Evolutionary conservation across 495 filamentous ascomycete genomes (phyloP).

Genomic region (Annulohypoxylon nitens): DNA sequence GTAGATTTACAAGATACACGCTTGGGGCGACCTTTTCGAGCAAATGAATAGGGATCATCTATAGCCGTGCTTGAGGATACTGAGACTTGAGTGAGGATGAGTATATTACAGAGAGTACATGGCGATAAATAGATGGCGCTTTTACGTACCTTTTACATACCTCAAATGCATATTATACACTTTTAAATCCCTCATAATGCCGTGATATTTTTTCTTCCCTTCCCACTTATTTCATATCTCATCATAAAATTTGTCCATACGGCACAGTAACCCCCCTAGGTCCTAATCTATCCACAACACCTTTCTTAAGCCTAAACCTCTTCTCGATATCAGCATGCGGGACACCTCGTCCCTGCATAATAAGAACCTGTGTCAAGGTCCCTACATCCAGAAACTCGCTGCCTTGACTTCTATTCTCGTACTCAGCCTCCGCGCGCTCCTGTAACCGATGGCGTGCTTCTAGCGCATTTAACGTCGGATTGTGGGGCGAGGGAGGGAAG

Average conservation of each 20-base stretch:
- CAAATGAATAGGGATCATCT: conserved; percentile 4
- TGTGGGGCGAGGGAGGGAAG: conserved; percentile 51
- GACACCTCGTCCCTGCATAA: conserved; percentile 51
- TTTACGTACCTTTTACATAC: conserved; percentile 43
- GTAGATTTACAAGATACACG: conserved; percentile 27
- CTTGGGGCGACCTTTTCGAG: conserved; percentile 13
- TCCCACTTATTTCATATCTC: not conserved
- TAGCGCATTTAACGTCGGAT: conserved; percentile 58
- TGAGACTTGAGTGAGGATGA: conserved; percentile 16
- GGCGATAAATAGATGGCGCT: conserved; percentile 34
- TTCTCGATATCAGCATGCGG: conserved; percentile 54
- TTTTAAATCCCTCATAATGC: not conserved
- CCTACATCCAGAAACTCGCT: conserved; percentile 57
- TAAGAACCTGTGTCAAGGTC: conserved; percentile 54
- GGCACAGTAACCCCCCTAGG: conserved; percentile 48
- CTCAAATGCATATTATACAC: conserved; percentile 37
- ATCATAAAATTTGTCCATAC: conserved; percentile 4
- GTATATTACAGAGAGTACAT: conserved; percentile 27
- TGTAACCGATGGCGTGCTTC: conserved; percentile 57
- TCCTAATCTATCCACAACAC: conserved; percentile 57
- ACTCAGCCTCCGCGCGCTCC: conserved; percentile 54
- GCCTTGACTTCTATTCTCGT: conserved; percentile 52
- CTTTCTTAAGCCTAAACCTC: conserved; percentile 54
- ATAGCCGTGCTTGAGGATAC: conserved; percentile 18
- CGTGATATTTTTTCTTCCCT: conserved; percentile 9